A percentile compares a stretch with the other conserved stretches of the same genome.
phyloP scores from a whole-genome alignment of 108 stramenopile genomes.

The Aurantiochytrium sp. region DNA sequence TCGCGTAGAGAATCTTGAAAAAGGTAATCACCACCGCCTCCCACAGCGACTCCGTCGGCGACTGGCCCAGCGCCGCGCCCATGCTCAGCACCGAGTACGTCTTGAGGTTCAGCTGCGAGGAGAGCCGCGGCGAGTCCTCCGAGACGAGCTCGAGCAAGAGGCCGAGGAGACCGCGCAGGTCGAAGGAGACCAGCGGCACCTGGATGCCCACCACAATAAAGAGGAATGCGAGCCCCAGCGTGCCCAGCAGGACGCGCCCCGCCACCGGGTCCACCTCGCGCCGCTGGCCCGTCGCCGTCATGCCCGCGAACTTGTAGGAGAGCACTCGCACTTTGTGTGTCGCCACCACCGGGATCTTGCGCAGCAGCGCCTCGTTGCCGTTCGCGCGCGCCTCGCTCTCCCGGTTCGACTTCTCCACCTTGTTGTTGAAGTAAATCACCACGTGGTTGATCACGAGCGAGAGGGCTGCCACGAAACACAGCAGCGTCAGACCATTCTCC shows the following conservation, averaged over 20 bases:
- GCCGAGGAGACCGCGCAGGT: not conserved
- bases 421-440: not conserved
- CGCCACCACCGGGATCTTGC: not conserved
- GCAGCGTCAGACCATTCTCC: not conserved
- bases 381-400: not conserved
- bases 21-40: constrained; percentile 1
- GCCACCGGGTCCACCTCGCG: not conserved
- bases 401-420: not conserved
- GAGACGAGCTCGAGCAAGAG: not conserved
- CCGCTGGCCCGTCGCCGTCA: not conserved
- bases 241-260: not conserved
- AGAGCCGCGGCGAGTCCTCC: not conserved
- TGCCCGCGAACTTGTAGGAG: not conserved
- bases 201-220: not conserved
- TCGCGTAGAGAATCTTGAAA: not conserved
- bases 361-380: not conserved
- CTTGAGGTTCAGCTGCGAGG: not conserved
- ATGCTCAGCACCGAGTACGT: not conserved
- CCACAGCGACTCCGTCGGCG: not conserved
- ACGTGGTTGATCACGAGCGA: constrained; percentile 8
- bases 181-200: not conserved
- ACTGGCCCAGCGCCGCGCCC: not conserved
- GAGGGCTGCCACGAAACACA: constrained; percentile 1
- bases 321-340: not conserved
- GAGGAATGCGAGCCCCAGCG: not conserved